These are phyloP conservation scores for Bremia lactucae DNA, from an alignment of 352 stramenopile species.

Conservation along the genomic window DNA sequence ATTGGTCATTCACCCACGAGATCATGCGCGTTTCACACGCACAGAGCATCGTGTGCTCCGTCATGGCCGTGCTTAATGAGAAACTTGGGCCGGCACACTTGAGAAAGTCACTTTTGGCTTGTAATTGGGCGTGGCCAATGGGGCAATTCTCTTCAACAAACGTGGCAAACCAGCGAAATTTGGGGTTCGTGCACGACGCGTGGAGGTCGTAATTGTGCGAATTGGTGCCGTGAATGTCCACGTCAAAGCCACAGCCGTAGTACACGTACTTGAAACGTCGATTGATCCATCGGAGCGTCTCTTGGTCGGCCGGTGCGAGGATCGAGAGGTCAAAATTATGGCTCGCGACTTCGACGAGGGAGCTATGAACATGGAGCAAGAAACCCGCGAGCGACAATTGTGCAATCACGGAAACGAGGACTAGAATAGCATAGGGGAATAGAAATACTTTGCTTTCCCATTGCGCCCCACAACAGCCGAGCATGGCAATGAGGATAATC, in stretches of 20 bases:
- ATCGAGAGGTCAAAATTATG: conserved; percentile 64
- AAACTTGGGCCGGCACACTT: conserved; percentile 57
- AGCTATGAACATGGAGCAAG: conserved; percentile 71
- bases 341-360: conserved; percentile 45
- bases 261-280: conserved; percentile 68
- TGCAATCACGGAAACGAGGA: conserved; percentile 66
- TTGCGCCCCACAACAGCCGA: conserved; percentile 74
- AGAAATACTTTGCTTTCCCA: conserved; percentile 83
- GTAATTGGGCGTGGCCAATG: conserved; percentile 44
- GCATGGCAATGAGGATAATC: conserved; percentile 64
- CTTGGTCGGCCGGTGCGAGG: conserved; percentile 40
- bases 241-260: conserved; percentile 48
- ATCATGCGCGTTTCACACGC: conserved; percentile 74
- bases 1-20: conserved; percentile 73
- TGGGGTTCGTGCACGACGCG: conserved; percentile 40
- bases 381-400: conserved; percentile 70
- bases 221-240: conserved; percentile 51
- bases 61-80: conserved; percentile 47
- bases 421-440: conserved; percentile 71
- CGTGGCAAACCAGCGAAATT: conserved; percentile 60
- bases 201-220: conserved; percentile 25
- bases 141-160: conserved; percentile 68
- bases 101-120: conserved; percentile 48
- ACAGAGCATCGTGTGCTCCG: conserved; percentile 74
- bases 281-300: conserved; percentile 70